Evolutionary conservation across 2,329 filamentous ascomycete species (phyloP), one percentile per base, ranked within the genome.

Genomic region (Apiospora aurea): DNA sequence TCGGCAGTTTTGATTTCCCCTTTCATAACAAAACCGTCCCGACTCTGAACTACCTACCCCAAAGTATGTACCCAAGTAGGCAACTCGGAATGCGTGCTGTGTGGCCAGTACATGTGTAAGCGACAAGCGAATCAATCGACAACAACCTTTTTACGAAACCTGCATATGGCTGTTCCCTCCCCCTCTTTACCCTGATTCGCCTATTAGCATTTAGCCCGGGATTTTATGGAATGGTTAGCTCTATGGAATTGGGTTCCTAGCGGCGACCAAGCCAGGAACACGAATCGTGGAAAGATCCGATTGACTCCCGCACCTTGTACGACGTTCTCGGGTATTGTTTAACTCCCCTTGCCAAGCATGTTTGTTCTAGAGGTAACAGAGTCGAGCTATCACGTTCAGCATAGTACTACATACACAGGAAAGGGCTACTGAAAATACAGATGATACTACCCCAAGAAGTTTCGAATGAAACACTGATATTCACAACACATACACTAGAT

Each of bases 71-170:
- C 10, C 16, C 4, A 11, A 8, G 6, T 38, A n/a, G n/a, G 26
- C 16, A 18, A 64, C 18, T 57, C 24, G 51, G 18, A 47, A 38
- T 38, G 5, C 34, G 34, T 38, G 34, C 7, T 64, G 53, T 16
- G 57, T 64, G 57, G 41, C 34, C 57, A 38, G 57, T 14, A 41
- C 16, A 64, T 64, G 57, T 41, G 57, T 14, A 41, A 64, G 57
- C 57, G 57, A 64, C 57, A 41, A 38, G 16, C 29, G 8, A n/a
- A n/a, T 61, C 29, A 38, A 18, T 29, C 26, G 16, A 10, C 16
- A 34, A n/a, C 8, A 57, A 13, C 53, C 57, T 64, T 64, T 64
- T 64, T 38, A 64, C 57, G 57, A 41, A 21, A 24, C 18, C 18
- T 64, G 57, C 57, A 64, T 64, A 41, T 26, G 4, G 34, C 11